These are phyloP conservation scores for Macrolepiota fuliginosa DNA, from an alignment of 768 basidiomycete species.

Conservation along the genomic window DNA sequence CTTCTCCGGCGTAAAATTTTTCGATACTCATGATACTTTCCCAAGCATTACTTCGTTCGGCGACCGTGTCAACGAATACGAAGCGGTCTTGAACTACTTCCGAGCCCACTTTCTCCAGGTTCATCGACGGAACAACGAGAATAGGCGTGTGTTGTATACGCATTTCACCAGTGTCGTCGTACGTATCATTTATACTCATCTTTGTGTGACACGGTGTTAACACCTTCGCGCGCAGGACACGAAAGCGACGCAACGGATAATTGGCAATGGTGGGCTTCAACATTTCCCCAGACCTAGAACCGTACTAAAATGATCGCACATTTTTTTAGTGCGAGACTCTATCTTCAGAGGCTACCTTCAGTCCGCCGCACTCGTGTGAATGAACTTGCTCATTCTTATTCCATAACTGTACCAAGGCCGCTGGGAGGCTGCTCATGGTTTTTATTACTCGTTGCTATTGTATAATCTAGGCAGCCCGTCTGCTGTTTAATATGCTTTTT, in stretches of 20 bases:
- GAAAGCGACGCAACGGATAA: slow-evolving; percentile 79
- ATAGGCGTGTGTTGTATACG: slow-evolving; percentile 75
- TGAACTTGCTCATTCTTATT: neutral
- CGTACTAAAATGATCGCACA: slow-evolving; percentile 14
- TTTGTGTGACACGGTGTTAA: slow-evolving; percentile 3
- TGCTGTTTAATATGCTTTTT: slow-evolving; percentile 9
- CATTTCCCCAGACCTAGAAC: neutral
- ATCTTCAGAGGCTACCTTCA: slow-evolving; percentile 75
- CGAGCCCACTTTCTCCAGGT: slow-evolving; percentile 85
- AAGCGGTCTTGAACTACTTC: slow-evolving; percentile 83
- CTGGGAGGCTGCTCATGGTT: neutral
- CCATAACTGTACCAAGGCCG: neutral
- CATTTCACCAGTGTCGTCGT: slow-evolving; percentile 83
- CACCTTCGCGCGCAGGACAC: slow-evolving; percentile 54
- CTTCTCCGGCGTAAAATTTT: neutral
- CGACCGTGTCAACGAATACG: slow-evolving; percentile 77
- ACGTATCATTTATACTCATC: slow-evolving; percentile 18
- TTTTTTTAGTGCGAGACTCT: slow-evolving; percentile 59
- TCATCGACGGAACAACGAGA: slow-evolving; percentile 76
- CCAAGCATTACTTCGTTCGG: slow-evolving; percentile 78
- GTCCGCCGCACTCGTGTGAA: slow-evolving; percentile 66
- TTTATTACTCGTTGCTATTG: neutral
- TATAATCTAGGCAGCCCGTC: slow-evolving; percentile 4
- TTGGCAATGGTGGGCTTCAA: slow-evolving; percentile 63
- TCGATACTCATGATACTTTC: slow-evolving; percentile 3